Conservation (phyloP, 129 eudicot genomes). For the Centrapalus pauciflorus region DNA sequence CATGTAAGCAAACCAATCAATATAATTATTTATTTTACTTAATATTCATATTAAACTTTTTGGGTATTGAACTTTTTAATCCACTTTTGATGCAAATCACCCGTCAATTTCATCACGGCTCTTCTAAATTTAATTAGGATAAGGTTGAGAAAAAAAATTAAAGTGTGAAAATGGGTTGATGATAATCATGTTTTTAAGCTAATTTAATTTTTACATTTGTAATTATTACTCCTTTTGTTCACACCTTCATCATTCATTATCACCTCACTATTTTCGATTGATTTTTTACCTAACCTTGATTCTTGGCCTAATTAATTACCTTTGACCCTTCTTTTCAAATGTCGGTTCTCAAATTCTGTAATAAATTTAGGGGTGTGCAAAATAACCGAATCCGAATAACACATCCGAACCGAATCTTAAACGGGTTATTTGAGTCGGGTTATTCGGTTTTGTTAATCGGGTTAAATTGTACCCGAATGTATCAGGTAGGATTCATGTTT, state of each 20-base stretch:
- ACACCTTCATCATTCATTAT: slow-evolving; percentile 39
- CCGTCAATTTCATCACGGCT: slow-evolving; percentile 9
- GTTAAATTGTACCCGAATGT: too few relatives aligned
- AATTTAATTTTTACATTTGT: slow-evolving; percentile 27
- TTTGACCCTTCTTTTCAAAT: slow-evolving; percentile 19
- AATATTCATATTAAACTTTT: not conserved
- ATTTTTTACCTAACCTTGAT: slow-evolving; percentile 38
- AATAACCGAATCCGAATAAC: too few relatives aligned
- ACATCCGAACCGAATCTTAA: too few relatives aligned
- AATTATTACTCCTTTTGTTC: slow-evolving; percentile 32
- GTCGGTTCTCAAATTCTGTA: too few relatives aligned
- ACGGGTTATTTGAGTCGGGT: too few relatives aligned
- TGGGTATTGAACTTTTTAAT: too few relatives aligned
- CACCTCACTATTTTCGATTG: slow-evolving; percentile 38
- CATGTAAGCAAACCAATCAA: too few relatives aligned
- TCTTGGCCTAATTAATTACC: slow-evolving; percentile 25
- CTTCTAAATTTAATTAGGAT: slow-evolving; percentile 19
- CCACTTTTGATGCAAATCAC: too few relatives aligned
- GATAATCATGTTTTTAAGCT: slow-evolving; percentile 30
- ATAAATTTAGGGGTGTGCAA: too few relatives aligned
- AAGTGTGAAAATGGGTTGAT: slow-evolving; percentile 36
- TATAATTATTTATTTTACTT: too few relatives aligned
- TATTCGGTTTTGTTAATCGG: too few relatives aligned
- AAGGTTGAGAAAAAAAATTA: slow-evolving; percentile 21
- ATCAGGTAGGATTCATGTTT: too few relatives aligned